Base-by-base conservation (phyloP, 1,139 yeast species). In the Yamadazyma atlantica region DNA sequence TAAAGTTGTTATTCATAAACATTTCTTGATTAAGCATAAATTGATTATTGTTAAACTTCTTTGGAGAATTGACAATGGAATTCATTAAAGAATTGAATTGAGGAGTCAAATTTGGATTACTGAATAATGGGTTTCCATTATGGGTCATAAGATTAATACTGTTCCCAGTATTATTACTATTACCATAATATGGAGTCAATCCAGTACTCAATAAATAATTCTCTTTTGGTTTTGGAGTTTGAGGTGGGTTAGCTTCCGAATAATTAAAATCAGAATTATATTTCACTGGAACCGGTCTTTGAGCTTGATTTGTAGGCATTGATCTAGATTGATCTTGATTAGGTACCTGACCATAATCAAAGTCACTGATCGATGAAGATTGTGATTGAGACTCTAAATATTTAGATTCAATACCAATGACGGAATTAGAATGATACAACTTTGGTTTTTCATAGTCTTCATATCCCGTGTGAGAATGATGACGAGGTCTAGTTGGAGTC, bases 401-500 rank as follows among this genome's bases (percentile, higher is more conserved):
- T 26, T 49, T 56, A 10, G 52, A 30, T 40, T 61, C 66, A 33
- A 61, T 58, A 6, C 69, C 69, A 42, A 62, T 57, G 4, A 54
- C 64, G 2, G 66, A 51, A 37, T 61, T 58, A 5, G 64, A 44
- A 41, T 62, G 68, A 18, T 53, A 45, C 35, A 61, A 51, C 28
- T 41, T 46, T 3, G 65, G 61, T 32, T 55, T 58, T 12, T 21
- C 38, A 12, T 19, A 18, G 3, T 12, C 15, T 18, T 57, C 16
- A 29, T 18, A 19, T 9, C 21, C 32, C n/a, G 22, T 19, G 7
- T 19, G 23, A 13, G 97, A 90, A 55, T 89, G 96, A 2, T 72
- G 97, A 16, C 30, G 30, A 28, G 30, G 45, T 43, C 62, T 16
- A 97, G 97, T 22, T 97, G 97, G 0, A 67, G 75, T 39, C 92